Percentiles rank a stretch among this genome's conserved stretches.
These are phyloP conservation scores for Aspergillus floridensis DNA, from an alignment of 2,329 filamentous ascomycete genomes.

Conservation along the genomic window DNA sequence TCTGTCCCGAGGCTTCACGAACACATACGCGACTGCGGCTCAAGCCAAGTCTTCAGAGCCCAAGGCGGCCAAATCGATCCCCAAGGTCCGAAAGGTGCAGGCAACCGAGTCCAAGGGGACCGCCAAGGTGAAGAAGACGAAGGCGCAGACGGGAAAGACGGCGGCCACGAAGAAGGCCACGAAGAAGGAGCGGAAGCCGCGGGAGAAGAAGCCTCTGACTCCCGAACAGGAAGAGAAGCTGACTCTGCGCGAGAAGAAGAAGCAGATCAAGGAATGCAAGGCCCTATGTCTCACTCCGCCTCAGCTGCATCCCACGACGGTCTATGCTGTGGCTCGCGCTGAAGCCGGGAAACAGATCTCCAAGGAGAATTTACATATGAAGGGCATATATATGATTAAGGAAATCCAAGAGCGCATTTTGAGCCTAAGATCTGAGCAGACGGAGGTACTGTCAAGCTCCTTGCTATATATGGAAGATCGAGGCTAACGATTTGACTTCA, in stretches of 20 bases:
- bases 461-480: background rate
- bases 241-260: slow-evolving; percentile 29
- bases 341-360: background rate
- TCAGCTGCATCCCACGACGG: background rate
- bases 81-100: slow-evolving; percentile 20
- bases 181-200: slow-evolving; percentile 30
- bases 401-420: slow-evolving; percentile 17
- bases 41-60: slow-evolving; percentile 8
- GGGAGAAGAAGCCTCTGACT: slow-evolving; percentile 22
- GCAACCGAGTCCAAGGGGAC: background rate
- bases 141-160: slow-evolving; percentile 3
- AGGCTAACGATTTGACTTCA: slow-evolving; percentile 9
- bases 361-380: background rate
- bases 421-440: slow-evolving; percentile 18
- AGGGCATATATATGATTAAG: slow-evolving; percentile 20
- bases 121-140: slow-evolving; percentile 14
- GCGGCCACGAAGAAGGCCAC: background rate
- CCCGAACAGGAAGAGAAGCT: slow-evolving; percentile 28
- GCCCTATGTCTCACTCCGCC: slow-evolving; percentile 14
- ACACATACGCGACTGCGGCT: slow-evolving; percentile 34
- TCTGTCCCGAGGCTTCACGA: slow-evolving; percentile 22
- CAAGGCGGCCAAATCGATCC: slow-evolving; percentile 19
- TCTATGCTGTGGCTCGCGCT: background rate
- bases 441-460: slow-evolving; percentile 17
- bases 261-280: slow-evolving; percentile 29